Evolutionary conservation across 2,329 filamentous ascomycete genomes (phyloP), one percentile per base, ranked within the genome.

Genomic region (Monascus ruber): DNA sequence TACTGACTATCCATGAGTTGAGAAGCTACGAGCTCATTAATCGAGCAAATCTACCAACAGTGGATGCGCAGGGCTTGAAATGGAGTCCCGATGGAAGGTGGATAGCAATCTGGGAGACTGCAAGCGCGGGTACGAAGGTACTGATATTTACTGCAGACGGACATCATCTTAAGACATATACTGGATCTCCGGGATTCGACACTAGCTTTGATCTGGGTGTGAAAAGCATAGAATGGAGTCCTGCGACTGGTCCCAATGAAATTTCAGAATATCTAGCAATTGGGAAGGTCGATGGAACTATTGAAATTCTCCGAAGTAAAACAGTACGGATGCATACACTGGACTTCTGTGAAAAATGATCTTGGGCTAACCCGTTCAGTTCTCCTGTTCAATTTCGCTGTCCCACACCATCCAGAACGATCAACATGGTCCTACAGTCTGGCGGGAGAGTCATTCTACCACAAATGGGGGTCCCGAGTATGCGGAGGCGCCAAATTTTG

Each of bases 1-100:
- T 63, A 24, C 44, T 66, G 29, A 64, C 62, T 1, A 53, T 66
- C 4, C 63, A 66, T 40, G 55, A 63, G 26, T 49, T 49, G 34
- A 41, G 46, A 26, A 54, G 59, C 1, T 62, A 65, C 37, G 55
- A 60, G 17, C 47, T 58, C 2, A 47, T 64, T 4, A 50, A 50
- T 6, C 55, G 54, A 6, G 51, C 58, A 5, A 50, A 57, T 2
- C 52, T 74, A 5, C 47, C 71, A 1, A 77, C 74, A 2, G 52
- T 65, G 10, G 76, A 80, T 59, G 75, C 73, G 1, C 72, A 73
- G 43, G 72, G 71, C 0, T 39, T 80, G 29, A 72, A 70, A 51
- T 80, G 76, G 75, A 77, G 73, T 45, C 66, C 69, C 0, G 72
- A 78, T 54, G 74, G 76, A 4, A 63, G 65, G 42, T 80, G 76